Base-by-base conservation (phyloP, 345 rosid species). In the Salix purpurea region DNA sequence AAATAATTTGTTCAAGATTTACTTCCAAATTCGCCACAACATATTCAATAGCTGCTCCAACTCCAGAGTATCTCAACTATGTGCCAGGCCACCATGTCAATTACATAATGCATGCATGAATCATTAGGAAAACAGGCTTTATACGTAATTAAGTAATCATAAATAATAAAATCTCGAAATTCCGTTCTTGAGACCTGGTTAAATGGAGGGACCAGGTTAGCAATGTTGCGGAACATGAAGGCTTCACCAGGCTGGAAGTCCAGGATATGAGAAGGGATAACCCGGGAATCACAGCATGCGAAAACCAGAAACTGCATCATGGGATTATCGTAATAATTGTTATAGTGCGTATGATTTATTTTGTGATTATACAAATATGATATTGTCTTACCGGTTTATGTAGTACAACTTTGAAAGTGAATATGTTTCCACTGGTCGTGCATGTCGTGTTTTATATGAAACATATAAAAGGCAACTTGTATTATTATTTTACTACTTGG, bases 221-320 rank as follows among this genome's bases (percentile, higher is more conserved):
- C 89, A 21, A 88, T 82, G 78, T 88, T 88, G 76, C 86, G 88
- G 66, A 71, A 83, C 67, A 83, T 74, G 81, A 88, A 88, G 19
- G 89, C 91, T 30, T 86, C 87, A 52, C 91, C 91, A 30, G 84
- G 89, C 23, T 85, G 87, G 23, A 88, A 85, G 84, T 82, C 40
- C 14, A 86, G 85, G 54, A 88, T 79, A 78, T 83, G 81, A 6
- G 88, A 83, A 62, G 91, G 91, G 74, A 89, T 79, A 50, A 86
- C 88, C 34, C 89, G 82, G 13, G 91, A 86, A 79, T 88, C 91
- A 14, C 86, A 86, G 85, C 89, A 86, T 1, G 87, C 87, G 68
- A 82, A 82, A 39, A 82, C 82, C 60, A 82, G 61, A 60, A 71
- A 74, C 79, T 77, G 73, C 24, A 52, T 2, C 42, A n/a, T 21